These are phyloP conservation scores for Aspergillus quadrilineatus DNA, from an alignment of 2,329 filamentous ascomycete species.

Conservation along the genomic window DNA sequence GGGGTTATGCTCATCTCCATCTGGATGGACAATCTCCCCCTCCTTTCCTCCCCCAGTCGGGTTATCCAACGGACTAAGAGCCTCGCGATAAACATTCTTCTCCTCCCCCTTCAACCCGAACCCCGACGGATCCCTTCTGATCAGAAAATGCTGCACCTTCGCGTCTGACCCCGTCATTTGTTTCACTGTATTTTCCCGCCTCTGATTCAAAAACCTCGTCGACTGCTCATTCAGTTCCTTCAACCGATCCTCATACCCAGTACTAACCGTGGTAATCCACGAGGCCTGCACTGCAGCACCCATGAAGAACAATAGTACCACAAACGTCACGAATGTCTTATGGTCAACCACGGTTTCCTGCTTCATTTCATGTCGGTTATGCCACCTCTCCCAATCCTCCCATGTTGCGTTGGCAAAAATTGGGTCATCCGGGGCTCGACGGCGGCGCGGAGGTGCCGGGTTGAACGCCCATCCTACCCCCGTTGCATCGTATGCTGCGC, in stretches of 20 bases:
- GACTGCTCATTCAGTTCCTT: conserved; percentile 66
- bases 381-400: conserved; percentile 94
- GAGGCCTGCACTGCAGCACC: conserved; percentile 72
- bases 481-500: conserved; percentile 76
- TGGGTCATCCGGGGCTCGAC: conserved; percentile 35
- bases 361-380: conserved; percentile 52
- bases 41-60: not conserved
- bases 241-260: conserved; percentile 64
- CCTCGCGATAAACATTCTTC: conserved; percentile 40
- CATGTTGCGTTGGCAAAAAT: conserved; percentile 81
- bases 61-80: conserved; percentile 21
- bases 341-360: conserved; percentile 67
- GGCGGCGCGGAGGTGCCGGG: conserved; percentile 32
- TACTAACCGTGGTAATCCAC: conserved; percentile 63
- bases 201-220: conserved; percentile 55
- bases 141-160: conserved; percentile 74
- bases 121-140: conserved; percentile 63
- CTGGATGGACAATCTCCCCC: not conserved
- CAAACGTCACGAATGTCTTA: conserved; percentile 70
- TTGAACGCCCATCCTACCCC: conserved; percentile 74
- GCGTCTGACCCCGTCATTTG: conserved; percentile 54
- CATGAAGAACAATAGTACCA: conserved; percentile 67
- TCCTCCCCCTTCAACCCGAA: conserved; percentile 47
- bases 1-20: not conserved
- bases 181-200: conserved; percentile 52